Base-by-base conservation (phyloP, 1,139 yeast species). In the Blastobotrys serpentis region DNA sequence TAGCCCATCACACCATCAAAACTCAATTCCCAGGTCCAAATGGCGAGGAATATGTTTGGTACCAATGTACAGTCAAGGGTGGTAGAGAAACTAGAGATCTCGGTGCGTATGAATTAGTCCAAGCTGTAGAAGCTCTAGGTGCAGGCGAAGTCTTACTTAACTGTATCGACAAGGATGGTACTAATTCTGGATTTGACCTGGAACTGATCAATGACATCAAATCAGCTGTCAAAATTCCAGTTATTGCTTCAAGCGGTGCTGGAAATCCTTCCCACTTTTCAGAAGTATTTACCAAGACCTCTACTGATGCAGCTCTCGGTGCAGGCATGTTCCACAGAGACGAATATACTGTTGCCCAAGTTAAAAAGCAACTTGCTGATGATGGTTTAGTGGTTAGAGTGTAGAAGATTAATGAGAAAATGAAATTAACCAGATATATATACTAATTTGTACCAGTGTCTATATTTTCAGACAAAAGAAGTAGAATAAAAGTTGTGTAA, bases 301-400 rank as follows among this genome's bases (percentile, higher is more conserved):
- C 79, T 2, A 84, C 92, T 1, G 98, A 92, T 69, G 98, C 98
- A 43, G 98, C 98, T 10, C 75, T 92, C 47, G 98, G 98, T 25
- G 98, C 98, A 2, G 98, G 98, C 42, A 84, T 92, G 81, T 92
- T 92, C 73, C 98, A 92, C 72, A 77, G 98, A 63, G 92, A 86
- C 22, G 98, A 90, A 61, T 92, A 84, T 67, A 82, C 87, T 13
- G 98, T 92, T 11, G 76, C 78, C 48, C 84, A 89, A 47, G 96
- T 92, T 39, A 92, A 92, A 68, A 67, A 76, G 32, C 81, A 75
- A 56, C 74, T 90, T 62, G 70, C 73, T 44, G 67, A 71, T 1
- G 62, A 72, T 6, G 83, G 82, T 0, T 66, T 81, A 42, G 71
- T 72, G 44, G 85, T 81, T 10, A 40, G 60, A 44, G 17, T 44